Base-by-base conservation (phyloP, 2,329 filamentous ascomycete species). In the Coniosporium tulheliwenetii region DNA sequence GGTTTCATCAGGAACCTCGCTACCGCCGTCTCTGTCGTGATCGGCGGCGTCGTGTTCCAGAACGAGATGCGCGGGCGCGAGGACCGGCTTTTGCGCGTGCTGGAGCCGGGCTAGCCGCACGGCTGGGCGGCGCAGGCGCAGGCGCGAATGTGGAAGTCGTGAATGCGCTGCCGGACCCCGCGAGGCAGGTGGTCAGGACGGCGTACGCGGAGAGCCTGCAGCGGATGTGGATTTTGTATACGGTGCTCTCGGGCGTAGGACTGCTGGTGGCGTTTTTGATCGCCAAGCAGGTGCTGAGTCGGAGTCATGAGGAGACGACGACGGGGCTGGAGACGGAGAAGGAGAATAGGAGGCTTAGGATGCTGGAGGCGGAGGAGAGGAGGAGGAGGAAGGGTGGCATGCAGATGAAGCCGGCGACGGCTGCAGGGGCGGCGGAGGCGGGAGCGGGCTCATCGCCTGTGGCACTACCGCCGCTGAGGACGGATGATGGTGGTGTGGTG, bases 41-140 rank as follows among this genome's bases (percentile, higher is more conserved):
- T 86, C 33, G 83, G 83, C 16, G 77, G 80, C n/a, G 80, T 85
- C 37, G 71, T 87, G 32, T 86, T 87, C 61, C 78, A 85, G 59
- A 86, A 87, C 54, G 63, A 71, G 44, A 83, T 85, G 76, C 61
- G 74, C 47, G 65, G 63, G 37, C 71, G 75, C 48, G 64, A 68
- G 26, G 51, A 60, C 3, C 51, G 53, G 8, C 66, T 82, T 29
- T 57, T 61, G 15, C 50, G 59, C 29, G 57, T 69, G 3, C 65
- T 83, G 0, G 71, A 71, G 0, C 59, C 63, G 0, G 52, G 2
- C 59, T 69, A 1, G 75, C 75, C 0, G 48, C 55, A 3, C 51
- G 63, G 16, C 66, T 84, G 5, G 68, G 72, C 3, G 77, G 77
- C n/a, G 61, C 64, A 47, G 66, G 70, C 42, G 75, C 79, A 31